A percentile compares a stretch with the other conserved stretches of the same genome.
Conservation (phyloP, 2,329 filamentous ascomycete species). For the Bipolaris victoriae region DNA sequence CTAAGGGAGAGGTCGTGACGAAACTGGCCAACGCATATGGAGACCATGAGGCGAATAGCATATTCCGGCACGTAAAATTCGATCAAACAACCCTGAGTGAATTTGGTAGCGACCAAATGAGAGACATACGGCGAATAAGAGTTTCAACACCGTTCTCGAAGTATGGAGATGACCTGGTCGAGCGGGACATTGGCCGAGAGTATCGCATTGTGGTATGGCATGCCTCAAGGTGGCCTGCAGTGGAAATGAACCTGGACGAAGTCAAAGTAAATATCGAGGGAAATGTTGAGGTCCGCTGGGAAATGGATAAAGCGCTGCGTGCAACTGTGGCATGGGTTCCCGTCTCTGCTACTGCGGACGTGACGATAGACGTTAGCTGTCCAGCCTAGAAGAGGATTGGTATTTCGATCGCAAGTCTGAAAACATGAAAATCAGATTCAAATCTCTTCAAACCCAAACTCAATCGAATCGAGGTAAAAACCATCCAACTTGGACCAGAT, state of each 20-base stretch:
- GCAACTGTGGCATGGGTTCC: background rate
- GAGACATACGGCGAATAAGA: background rate
- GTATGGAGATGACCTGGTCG: background rate
- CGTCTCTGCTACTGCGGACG: background rate
- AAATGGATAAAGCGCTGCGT: background rate
- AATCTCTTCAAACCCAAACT: background rate
- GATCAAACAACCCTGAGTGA: background rate
- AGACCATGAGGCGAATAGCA: background rate
- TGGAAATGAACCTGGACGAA: background rate
- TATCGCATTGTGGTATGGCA: background rate
- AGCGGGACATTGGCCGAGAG: background rate
- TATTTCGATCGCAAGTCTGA: background rate
- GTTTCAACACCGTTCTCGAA: background rate
- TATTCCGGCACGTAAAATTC: background rate
- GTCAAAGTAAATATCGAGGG: background rate
- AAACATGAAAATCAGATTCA: background rate
- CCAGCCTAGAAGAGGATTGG: background rate
- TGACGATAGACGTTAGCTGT: background rate
- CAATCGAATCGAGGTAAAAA: background rate
- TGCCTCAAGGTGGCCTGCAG: background rate
- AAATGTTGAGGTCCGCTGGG: background rate
- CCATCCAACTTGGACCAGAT: background rate
- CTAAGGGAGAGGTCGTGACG: background rate
- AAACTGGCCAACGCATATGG: background rate
- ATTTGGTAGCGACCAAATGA: background rate